Base-by-base conservation (phyloP, 257 asterid species). In the Solanum bukasovii region DNA sequence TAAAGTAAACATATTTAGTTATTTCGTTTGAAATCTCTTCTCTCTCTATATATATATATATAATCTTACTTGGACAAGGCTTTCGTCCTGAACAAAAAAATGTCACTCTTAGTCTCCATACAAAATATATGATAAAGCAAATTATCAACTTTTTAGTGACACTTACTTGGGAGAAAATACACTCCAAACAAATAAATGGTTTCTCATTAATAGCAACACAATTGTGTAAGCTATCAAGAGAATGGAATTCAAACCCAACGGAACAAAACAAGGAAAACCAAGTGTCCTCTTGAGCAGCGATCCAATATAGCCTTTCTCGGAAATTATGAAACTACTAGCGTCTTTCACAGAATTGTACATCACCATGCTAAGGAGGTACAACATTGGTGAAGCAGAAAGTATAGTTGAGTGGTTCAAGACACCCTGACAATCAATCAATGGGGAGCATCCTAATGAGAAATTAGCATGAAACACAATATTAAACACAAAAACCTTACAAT, bases 121-220 rank as follows among this genome's bases (percentile, higher is more conserved):
- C 65, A 35, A 34, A 14, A 56, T 33, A 20, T 49, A 46, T 63
- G 52, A 38, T 42, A 11, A 42, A 68, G 49, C 65, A 35, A 34
- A 14, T 33, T 34, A 75, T 61, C 34, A 46, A 25, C 35, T 14
- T 11, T 74, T 7, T 81, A 67, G 14, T 61, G 42, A 35, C 70
- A 89, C 96, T 94, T 93, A 94, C 99, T 95, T 96, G 5, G 99
- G 98, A 75, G 99, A 95, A 87, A 95, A 96, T 89, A 96, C 99
- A 20, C 99, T 96, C 99, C 99, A 96, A 72, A 94, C 92, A 37
- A 95, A 94, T 46, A 94, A 93, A 89, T 96, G 99, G 88, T 94
- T 94, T 92, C 98, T 88, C 99, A 95, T 95, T 67, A 94, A 89
- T 38, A 96, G 93, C 94, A 96, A 88, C 5, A 94, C 89, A 61